Base-by-base conservation (phyloP, 768 basidiomycete genomes). In the Tephrocybe sp. region DNA sequence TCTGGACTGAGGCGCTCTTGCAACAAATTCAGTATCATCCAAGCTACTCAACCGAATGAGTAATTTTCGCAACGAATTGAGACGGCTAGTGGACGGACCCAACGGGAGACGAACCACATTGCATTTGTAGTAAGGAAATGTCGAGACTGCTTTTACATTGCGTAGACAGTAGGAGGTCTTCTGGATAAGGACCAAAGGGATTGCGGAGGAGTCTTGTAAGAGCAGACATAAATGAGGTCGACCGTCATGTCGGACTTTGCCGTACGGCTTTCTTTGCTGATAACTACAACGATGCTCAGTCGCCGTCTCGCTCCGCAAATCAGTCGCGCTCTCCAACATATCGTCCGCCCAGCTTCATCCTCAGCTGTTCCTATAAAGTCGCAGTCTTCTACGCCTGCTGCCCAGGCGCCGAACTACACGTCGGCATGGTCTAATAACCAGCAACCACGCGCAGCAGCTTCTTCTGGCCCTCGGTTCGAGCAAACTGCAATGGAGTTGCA, bases 401-500 rank as follows among this genome's bases (percentile, higher is more conserved):
- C 77, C 22, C 96, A 98, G 73, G 77, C 94, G 5, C 92, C 96
- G 52, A 97, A 98, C 70, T 77, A 80, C 58, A 71, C 87, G 5
- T 66, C 77, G 30, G 88, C 88, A 56, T 98, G 95, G 95, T 91
- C 92, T 2, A 83, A 86, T 16, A 86, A 69, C 60, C 96, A 98
- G 71, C 79, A 73, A 31, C 74, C 84, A 8, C 86, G 92, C 46
- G 84, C 84, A 9, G 72, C 68, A 13, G 69, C 72, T 40, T 71
- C 68, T 19, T 79, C 80, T 9, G 80, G 83, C 46, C 87, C 95
- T 12, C 84, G 94, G 16, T 97, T 98, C 65, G 96, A 98, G 72
- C 97, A 98, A 73, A 92, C 91, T 24, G 72, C 70, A 30, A 83
- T 94, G 79, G 84, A 84, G 34, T 75, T 92, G 49, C 97, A 99